These are phyloP conservation scores for Didymella lethalis DNA, from an alignment of 2,329 filamentous ascomycete species.

Conservation along the genomic window DNA sequence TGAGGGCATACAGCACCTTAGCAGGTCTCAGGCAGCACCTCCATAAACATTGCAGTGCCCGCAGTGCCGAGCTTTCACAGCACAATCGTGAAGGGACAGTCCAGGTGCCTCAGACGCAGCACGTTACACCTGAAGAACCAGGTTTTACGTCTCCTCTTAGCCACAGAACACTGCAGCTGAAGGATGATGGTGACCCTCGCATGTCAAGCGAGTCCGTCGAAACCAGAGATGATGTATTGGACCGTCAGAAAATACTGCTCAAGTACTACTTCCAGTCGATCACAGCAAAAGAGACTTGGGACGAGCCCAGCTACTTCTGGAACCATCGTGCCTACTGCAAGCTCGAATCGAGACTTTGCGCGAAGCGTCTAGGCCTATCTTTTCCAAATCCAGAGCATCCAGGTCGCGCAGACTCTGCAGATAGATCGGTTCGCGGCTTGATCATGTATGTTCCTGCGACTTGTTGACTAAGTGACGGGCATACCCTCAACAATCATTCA, in stretches of 20 bases:
- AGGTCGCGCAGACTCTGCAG: neutral
- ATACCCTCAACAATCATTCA: neutral
- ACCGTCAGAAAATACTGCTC: neutral
- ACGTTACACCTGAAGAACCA: neutral
- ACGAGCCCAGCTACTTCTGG: neutral
- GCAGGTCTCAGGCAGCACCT: too few species aligned
- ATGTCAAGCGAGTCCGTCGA: neutral
- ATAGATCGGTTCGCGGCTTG: neutral
- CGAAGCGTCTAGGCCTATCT: neutral
- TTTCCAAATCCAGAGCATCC: neutral
- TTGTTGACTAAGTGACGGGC: neutral
- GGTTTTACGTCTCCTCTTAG: neutral
- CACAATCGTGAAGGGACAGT: neutral
- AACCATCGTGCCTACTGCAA: neutral
- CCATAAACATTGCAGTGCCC: too few species aligned
- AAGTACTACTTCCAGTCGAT: neutral
- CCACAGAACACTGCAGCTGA: neutral
- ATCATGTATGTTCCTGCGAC: neutral
- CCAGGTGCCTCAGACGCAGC: neutral
- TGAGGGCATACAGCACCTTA: too few species aligned
- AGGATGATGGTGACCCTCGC: neutral
- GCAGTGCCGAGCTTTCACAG: too few species aligned
- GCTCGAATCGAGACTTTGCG: neutral
- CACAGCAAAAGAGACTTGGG: neutral
- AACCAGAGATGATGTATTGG: neutral